Evolutionary conservation across 306 rosid genomes (phyloP), one percentile per base, ranked within the genome.

Genomic region (Quercus rubra): DNA sequence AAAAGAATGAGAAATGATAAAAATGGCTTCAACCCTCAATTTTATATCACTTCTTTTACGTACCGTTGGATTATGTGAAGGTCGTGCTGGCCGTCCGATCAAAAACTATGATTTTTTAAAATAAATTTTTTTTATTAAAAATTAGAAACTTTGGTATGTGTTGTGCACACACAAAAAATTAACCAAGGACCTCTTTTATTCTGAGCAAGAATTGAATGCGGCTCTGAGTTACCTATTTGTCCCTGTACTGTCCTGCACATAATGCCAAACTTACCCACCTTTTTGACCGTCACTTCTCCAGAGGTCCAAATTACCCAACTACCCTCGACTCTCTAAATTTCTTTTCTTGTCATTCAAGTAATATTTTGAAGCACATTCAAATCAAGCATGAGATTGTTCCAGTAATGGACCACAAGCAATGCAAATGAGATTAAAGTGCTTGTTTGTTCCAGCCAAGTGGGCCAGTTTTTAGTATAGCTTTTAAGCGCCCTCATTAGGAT

Each of bases 221-320:
- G 35, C 56, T 75, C 87, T 80, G 85, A 87, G 88, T 82, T 85
- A 77, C 88, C 85, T 75, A 82, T 87, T 85, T 87, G 91, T 87
- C 91, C 81, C 91, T 87, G 84, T 59, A 52, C 83, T 80, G 85
- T 85, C 81, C 81, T 64, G 43, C 57, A 5, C 41, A 27, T 56
- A 73, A 67, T 82, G 13, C 79, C 90, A 57, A 74, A 54, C 46
- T 17, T 81, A 19, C 84, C 87, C 85, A 33, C 9, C 70, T 31
- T 51, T 19, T 28, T 74, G 35, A 43, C 30, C 66, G 19, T 74
- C 54, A 59, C 17, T 79, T 30, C 2, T 54, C 13, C 55, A 63
- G 10, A 49, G 8, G n/a, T 1, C 4, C 12, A 8, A 19, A 56
- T 68, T 63, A 62, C 75, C 33, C 0, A 20, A 25, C 9, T 72